Base-by-base conservation (phyloP, 2,329 filamentous ascomycete genomes). In the Neopestalotiopsis sp. region DNA sequence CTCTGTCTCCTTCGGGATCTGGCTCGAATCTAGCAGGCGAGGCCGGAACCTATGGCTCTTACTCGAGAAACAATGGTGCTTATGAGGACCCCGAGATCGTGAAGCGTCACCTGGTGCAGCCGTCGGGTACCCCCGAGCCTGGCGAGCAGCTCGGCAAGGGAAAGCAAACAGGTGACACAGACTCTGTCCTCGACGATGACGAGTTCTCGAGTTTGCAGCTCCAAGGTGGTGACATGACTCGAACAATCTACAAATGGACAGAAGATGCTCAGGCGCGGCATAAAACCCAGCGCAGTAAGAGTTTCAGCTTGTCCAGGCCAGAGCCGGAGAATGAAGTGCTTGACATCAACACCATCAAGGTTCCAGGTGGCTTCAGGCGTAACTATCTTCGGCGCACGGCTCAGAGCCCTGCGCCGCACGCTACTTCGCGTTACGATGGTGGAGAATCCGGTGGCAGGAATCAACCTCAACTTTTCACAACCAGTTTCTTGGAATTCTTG, bases 191-290 rank as follows among this genome's bases (percentile, higher is more conserved):
- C 17, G 87, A 89, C 70, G 89, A 91, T 5, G 93, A 96, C 69
- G 94, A 97, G 76, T 99, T 99, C 79, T 98, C 95, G 38, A 98
- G 96, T 81, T 81, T 99, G 78, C 91, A 91, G 77, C 84, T 99
- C 61, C 97, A 98, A 78, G 96, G 96, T 70, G 96, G 96, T 72
- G 96, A 99, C 78, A 92, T 98, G 68, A 98, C 95, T 30, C 88
- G 96, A 70, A 94, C 95, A 67, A 97, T 99, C 75, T 99, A 99
- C 84, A 92, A 94, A 74, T 99, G 97, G 94, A 94, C 94, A 5
- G 94, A 98, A 79, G 93, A 97, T 78, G 92, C 92, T 65, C 91
- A 97, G 77, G 85, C 89, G 61, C 89, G 91, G 73, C 87, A 85
- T 70, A 89, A 89, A 74, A 84, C 90, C 76, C 89, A 91, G 74